phyloP scores from a whole-genome alignment of 306 rosid genomes.

The Senna tora region DNA sequence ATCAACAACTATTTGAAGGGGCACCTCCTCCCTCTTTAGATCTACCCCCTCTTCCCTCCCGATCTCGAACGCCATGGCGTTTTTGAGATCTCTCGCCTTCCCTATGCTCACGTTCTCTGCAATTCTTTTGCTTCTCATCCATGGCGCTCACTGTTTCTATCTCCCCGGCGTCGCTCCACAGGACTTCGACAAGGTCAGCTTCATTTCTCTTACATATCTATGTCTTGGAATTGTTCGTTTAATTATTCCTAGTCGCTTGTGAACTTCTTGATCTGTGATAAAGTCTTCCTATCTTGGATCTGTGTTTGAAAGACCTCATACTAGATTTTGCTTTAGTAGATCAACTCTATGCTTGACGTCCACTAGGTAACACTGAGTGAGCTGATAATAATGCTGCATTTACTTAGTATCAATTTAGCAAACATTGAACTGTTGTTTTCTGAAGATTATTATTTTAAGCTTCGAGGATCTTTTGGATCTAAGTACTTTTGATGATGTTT shows the following conservation, averaged over 20 bases:
- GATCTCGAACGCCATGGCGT: constrained; percentile 81
- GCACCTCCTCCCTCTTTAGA: background rate
- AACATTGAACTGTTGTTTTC: background rate
- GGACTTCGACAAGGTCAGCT: constrained; percentile 80
- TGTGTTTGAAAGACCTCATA: constrained; percentile 31
- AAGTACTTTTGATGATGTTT: background rate
- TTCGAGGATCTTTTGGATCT: constrained; percentile 12
- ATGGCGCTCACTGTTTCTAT: constrained; percentile 69
- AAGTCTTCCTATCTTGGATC: constrained; percentile 46
- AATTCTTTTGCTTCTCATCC: constrained; percentile 57
- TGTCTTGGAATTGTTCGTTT: background rate
- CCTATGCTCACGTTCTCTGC: constrained; percentile 42
- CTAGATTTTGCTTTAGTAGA: constrained; percentile 32
- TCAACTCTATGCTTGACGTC: constrained; percentile 12
- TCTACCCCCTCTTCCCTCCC: constrained; percentile 9
- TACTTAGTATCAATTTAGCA: constrained; percentile 5
- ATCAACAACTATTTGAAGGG: constrained; percentile 26
- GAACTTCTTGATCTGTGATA: constrained; percentile 45
- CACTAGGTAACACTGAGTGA: constrained; percentile 11
- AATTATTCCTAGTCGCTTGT: background rate
- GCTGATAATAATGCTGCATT: constrained; percentile 1
- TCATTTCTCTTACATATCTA: constrained; percentile 7
- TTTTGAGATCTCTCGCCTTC: constrained; percentile 57
- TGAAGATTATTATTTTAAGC: background rate
- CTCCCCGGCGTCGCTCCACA: constrained; percentile 99